Conservation (phyloP, 352 stramenopile species). For the Bremia lactucae region DNA sequence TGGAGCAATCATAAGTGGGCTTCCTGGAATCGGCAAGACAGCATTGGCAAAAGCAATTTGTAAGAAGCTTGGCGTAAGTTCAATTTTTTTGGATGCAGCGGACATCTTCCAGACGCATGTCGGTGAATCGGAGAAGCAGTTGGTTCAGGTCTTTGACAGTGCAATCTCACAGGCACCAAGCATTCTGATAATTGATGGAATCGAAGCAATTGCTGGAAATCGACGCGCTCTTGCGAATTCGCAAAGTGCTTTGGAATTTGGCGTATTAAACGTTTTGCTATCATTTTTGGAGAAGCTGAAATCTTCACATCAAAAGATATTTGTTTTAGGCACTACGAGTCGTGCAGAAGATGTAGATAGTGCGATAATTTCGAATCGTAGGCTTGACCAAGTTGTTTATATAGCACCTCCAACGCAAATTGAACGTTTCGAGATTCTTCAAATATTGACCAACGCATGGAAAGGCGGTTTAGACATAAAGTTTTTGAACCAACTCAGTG, state of each 20-base stretch:
- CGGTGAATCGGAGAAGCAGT: slow-evolving; percentile 80
- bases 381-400: slow-evolving; percentile 92
- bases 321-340: slow-evolving; percentile 70
- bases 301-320: slow-evolving; percentile 27
- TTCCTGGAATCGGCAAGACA: slow-evolving; percentile 70
- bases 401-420: slow-evolving; percentile 91
- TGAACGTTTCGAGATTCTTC: slow-evolving; percentile 87
- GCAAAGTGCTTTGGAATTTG: slow-evolving; percentile 51
- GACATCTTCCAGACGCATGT: slow-evolving; percentile 92
- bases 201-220: slow-evolving; percentile 80
- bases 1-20: slow-evolving; percentile 52
- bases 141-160: slow-evolving; percentile 53
- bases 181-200: slow-evolving; percentile 83
- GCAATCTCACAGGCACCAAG: slow-evolving; percentile 35
- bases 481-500: slow-evolving; percentile 85
- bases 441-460: slow-evolving; percentile 87
- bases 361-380: slow-evolving; percentile 90
- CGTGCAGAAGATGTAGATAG: slow-evolving; percentile 80
- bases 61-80: slow-evolving; percentile 25
- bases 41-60: slow-evolving; percentile 35
- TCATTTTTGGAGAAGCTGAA: slow-evolving; percentile 74
- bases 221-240: slow-evolving; percentile 46
- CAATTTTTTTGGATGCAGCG: slow-evolving; percentile 62
- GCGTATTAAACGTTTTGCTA: slow-evolving; percentile 78
- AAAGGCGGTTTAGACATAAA: slow-evolving; percentile 25